A percentile compares a stretch with the other conserved stretches of the same genome.
phyloP scores from a whole-genome alignment of 78 protist species.

The Anaeramoeba flamelloides region DNA sequence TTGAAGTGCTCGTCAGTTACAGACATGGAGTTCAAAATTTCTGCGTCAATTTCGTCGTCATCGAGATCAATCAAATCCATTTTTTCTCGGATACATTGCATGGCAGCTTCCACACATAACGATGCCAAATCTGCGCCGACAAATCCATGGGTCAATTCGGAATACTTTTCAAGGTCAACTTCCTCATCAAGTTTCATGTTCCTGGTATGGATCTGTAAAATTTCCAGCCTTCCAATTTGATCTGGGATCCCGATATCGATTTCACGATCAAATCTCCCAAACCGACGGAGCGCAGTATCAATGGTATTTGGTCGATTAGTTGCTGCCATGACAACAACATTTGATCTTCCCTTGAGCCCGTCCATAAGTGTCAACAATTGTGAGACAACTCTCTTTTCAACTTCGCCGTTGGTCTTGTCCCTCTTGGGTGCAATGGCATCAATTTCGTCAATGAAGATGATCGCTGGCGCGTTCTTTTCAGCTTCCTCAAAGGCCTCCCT shows the following conservation, averaged over 20 bases:
- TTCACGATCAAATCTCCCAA: conserved; percentile 13
- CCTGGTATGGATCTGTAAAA: background rate
- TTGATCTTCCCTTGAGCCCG: background rate
- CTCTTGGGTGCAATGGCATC: conserved; percentile 16
- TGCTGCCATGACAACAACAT: conserved; percentile 21
- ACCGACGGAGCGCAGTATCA: conserved; percentile 6
- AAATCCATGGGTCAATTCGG: conserved; percentile 82
- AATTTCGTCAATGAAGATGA: conserved; percentile 24
- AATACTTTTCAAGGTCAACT: background rate
- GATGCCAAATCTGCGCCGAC: conserved; percentile 99
- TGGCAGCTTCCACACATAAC: too few relatives aligned
- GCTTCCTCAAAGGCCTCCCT: conserved; percentile 23
- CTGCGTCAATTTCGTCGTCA: background rate
- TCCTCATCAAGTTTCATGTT: conserved; percentile 11
- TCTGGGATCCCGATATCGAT: conserved; percentile 7
- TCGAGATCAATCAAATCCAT: conserved; percentile 79
- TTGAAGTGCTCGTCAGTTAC: too few relatives aligned
- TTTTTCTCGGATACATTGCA: conserved; percentile 96
- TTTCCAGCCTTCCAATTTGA: background rate
- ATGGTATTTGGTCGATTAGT: conserved; percentile 3
- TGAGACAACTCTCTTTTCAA: conserved; percentile 15
- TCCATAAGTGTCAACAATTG: conserved; percentile 8
- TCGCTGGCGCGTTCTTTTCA: conserved; percentile 17
- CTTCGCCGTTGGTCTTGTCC: conserved; percentile 8
- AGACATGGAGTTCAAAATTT: conserved; percentile 20